A percentile compares a stretch with the other conserved stretches of the same genome.
Conservation (phyloP, 2,329 filamentous ascomycete species). For the Pseudofabraea citricarpa region DNA sequence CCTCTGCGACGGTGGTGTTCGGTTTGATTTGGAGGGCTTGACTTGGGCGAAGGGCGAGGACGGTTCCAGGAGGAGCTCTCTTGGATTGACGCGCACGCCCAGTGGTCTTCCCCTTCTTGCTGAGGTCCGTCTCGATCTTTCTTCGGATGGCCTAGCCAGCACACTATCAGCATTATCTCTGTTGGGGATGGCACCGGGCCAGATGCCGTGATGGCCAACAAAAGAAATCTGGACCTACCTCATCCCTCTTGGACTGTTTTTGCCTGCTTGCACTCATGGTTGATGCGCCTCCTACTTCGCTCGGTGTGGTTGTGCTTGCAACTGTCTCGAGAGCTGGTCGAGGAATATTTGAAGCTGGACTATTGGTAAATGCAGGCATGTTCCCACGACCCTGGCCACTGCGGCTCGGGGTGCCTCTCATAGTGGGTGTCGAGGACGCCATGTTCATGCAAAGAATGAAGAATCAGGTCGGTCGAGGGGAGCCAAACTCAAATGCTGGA, state of each 20-base stretch:
- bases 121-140: slow-evolving; percentile 96
- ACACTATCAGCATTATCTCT: slow-evolving; percentile 14
- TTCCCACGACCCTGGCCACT: slow-evolving; percentile 52
- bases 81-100: slow-evolving; percentile 77
- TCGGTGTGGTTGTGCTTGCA: slow-evolving; percentile 37
- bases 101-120: slow-evolving; percentile 87
- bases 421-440: slow-evolving; percentile 38
- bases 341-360: slow-evolving; percentile 64
- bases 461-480: not conserved
- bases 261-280: slow-evolving; percentile 89
- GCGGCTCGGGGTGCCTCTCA: slow-evolving; percentile 66
- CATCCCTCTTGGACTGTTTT: slow-evolving; percentile 96
- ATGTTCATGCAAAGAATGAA: too few species aligned
- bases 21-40: slow-evolving; percentile 98
- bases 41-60: slow-evolving; percentile 91
- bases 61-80: slow-evolving; percentile 93
- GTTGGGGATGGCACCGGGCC: slow-evolving; percentile 1
- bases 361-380: slow-evolving; percentile 53
- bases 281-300: slow-evolving; percentile 45
- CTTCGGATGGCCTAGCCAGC: slow-evolving; percentile 77
- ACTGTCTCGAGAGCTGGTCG: slow-evolving; percentile 63
- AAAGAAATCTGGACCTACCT: slow-evolving; percentile 57
- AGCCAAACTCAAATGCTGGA: not conserved
- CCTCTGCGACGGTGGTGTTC: slow-evolving; percentile 86
- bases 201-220: slow-evolving; percentile 3